Base-by-base conservation (phyloP, 345 rosid species). In the Aurinia saxatilis region DNA sequence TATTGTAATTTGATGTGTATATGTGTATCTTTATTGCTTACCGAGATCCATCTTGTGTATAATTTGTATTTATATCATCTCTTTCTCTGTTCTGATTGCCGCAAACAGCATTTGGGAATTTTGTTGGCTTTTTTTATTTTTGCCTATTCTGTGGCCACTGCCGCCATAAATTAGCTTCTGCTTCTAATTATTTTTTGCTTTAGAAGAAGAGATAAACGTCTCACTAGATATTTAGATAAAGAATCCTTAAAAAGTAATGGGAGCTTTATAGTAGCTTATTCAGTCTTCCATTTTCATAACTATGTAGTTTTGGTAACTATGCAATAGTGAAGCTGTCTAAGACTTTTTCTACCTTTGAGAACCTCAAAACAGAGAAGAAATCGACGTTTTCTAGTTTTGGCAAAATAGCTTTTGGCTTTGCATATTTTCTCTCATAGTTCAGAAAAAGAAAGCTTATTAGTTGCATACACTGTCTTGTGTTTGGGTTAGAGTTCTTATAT, bases 1-100 rank as follows among this genome's bases (percentile, higher is more conserved):
- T 92, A 74, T 67, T 49, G 65, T 17, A 23, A 11, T 70, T 8
- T 39, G 40, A 50, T 27, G 16, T 31, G 30, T 37, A 47, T 58
- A 12, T 40, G 7, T 33, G 16, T 18, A 49, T 44, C 2, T 11
- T 23, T 15, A 30, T 49, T 37, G 17, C 23, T 42, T 46, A 5
- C 38, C 19, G 38, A 11, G 49, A 53, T 49, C 46, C 39, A 41
- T 52, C 30, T 59, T 11, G 37, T 34, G 19, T n/a, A 14, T n/a
- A 31, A 5, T 51, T 34, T 40, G 8, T 33, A 29, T 57, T 1
- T 37, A 13, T 38, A 33, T 50, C 14, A 41, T 37, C 40, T 51
- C 8, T 29, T 40, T 42, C 19, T 57, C 2, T 16, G 12, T 7
- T 44, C 45, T 9, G 13, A 39, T 42, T 65, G 25, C 49, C 8